These are phyloP conservation scores for Musa acuminata DNA, from an alignment of 176 grass and related monocot species.

Conservation along the genomic window DNA sequence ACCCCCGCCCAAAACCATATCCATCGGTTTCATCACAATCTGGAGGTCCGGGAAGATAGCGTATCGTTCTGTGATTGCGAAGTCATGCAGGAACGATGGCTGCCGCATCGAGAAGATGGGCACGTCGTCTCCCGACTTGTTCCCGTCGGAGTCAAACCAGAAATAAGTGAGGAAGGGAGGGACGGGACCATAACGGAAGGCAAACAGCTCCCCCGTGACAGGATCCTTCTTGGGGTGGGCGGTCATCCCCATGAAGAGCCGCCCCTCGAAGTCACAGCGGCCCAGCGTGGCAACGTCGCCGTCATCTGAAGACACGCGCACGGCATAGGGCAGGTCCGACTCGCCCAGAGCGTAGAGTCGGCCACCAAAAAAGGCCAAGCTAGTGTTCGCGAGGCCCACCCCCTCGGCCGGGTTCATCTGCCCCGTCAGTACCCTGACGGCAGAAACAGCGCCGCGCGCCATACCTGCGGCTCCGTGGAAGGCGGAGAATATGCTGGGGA, in stretches of 20 bases:
- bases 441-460: conserved; percentile 52
- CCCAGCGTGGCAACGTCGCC: conserved; percentile 60
- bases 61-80: conserved; percentile 63
- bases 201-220: conserved; percentile 57
- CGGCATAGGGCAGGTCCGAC: conserved; percentile 70
- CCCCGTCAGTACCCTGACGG: conserved; percentile 69
- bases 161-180: conserved; percentile 88
- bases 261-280: conserved; percentile 56
- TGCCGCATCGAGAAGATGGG: conserved; percentile 68
- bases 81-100: conserved; percentile 77
- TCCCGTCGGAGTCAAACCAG: conserved; percentile 60
- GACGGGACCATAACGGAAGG: conserved; percentile 66
- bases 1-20: conserved; percentile 52
- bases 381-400: conserved; percentile 74
- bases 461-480: conserved; percentile 69
- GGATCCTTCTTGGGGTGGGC: conserved; percentile 85
- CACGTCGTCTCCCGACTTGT: conserved; percentile 62
- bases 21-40: conserved; percentile 89
- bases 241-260: conserved; percentile 72
- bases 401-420: conserved; percentile 72
- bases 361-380: conserved; percentile 59
- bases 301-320: conserved; percentile 36
- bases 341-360: conserved; percentile 83
- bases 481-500: conserved; percentile 65
- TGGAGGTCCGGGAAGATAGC: conserved; percentile 65